A percentile compares a stretch with the other conserved stretches of the same genome.
Conservation (phyloP, 306 rosid species). For the Neltuma alba region DNA sequence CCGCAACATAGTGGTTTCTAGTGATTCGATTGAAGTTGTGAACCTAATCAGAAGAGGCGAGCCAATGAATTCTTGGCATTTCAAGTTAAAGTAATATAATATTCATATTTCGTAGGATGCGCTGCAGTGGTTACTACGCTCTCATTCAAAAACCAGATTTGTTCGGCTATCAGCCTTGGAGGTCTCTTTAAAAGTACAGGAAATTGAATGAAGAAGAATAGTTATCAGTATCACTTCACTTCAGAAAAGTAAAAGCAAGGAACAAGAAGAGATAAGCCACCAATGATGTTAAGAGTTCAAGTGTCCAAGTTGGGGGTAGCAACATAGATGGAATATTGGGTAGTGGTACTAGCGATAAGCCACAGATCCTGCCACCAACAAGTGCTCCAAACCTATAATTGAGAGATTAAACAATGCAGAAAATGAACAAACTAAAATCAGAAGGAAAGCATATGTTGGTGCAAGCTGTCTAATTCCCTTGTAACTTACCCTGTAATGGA, state of each 20-base stretch:
- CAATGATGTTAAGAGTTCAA: conserved; percentile 52
- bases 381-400: conserved; percentile 81
- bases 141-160: conserved; percentile 23
- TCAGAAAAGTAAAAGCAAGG: conserved; percentile 85
- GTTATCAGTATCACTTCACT: conserved; percentile 46
- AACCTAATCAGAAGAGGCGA: neutral
- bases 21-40: neutral
- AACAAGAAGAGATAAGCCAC: conserved; percentile 80
- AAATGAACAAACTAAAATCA: conserved; percentile 1
- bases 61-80: neutral
- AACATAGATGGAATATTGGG: conserved; percentile 81
- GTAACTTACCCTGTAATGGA: conserved; percentile 71
- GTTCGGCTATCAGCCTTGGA: conserved; percentile 27
- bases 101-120: conserved; percentile 13
- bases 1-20: neutral
- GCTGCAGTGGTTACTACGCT: neutral
- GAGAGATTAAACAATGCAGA: conserved; percentile 22
- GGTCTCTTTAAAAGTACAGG: conserved; percentile 16
- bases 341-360: conserved; percentile 81
- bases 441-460: neutral
- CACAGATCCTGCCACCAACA: conserved; percentile 74
- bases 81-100: neutral
- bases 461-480: conserved; percentile 11
- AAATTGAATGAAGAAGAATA: conserved; percentile 23
- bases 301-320: conserved; percentile 87